Percentiles rank a stretch among this genome's conserved stretches.
Evolutionary conservation across 352 stramenopile genomes (phyloP).

Genomic region (Phytophthora aleatoria): DNA sequence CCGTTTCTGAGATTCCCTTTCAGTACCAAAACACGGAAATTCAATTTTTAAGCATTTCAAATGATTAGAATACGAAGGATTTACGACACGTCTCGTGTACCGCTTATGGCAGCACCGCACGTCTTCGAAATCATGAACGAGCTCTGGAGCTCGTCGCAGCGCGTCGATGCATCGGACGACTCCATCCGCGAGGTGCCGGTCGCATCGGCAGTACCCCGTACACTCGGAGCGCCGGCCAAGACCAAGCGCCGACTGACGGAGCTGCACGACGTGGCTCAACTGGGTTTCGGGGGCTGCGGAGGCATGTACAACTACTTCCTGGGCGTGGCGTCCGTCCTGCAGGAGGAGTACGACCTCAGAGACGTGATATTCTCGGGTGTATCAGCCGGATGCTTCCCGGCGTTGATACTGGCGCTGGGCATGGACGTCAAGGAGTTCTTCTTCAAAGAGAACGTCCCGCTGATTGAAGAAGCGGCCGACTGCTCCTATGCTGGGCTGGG

Average conservation of each 20-base stretch:
- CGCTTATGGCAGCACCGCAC: too few species aligned
- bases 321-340: slow-evolving; percentile 67
- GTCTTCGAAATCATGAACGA: slow-evolving; percentile 17
- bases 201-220: slow-evolving; percentile 10
- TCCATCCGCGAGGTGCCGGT: slow-evolving; percentile 17
- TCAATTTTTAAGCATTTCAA: too few species aligned
- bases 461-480: slow-evolving; percentile 67
- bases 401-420: slow-evolving; percentile 61
- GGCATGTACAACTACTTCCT: slow-evolving; percentile 91
- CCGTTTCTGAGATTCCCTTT: too few species aligned
- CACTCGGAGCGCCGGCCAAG: slow-evolving; percentile 29
- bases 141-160: slow-evolving; percentile 24
- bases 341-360: slow-evolving; percentile 77
- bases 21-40: too few species aligned
- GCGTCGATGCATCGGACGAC: slow-evolving; percentile 10
- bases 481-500: slow-evolving; percentile 63
- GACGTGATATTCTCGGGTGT: slow-evolving; percentile 81
- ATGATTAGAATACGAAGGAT: too few species aligned
- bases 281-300: slow-evolving; percentile 81
- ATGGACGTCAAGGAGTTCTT: slow-evolving; percentile 85
- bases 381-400: slow-evolving; percentile 77
- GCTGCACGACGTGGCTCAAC: slow-evolving; percentile 65
- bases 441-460: slow-evolving; percentile 78
- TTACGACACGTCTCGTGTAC: too few species aligned
- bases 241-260: slow-evolving; percentile 53